phyloP scores from a whole-genome alignment of 306 rosid species.

The Benincasa hispida region DNA sequence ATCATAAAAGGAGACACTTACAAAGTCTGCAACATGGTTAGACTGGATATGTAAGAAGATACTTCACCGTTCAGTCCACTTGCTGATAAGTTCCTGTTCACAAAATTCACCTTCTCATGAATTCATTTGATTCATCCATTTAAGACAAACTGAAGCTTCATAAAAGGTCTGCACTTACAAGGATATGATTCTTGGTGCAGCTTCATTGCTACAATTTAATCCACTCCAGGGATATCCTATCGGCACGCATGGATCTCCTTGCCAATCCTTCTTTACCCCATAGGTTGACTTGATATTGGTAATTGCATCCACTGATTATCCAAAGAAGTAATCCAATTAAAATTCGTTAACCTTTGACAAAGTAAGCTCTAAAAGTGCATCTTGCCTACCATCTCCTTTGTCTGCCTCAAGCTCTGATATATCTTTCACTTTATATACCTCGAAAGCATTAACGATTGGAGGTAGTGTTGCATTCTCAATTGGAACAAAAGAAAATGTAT shows the following conservation, averaged over 20 bases:
- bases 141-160: slow-evolving; percentile 1
- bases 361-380: not conserved
- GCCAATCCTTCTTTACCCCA: slow-evolving; percentile 33
- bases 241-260: slow-evolving; percentile 53
- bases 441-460: slow-evolving; percentile 38
- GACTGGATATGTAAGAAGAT: slow-evolving; percentile 19
- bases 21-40: slow-evolving; percentile 28
- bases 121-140: not conserved
- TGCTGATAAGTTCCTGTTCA: slow-evolving; percentile 32
- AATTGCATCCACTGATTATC: slow-evolving; percentile 33
- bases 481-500: not conserved
- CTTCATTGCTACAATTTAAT: slow-evolving; percentile 25
- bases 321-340: not conserved
- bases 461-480: slow-evolving; percentile 22
- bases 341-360: not conserved
- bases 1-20: slow-evolving; percentile 15
- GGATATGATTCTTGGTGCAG: slow-evolving; percentile 28
- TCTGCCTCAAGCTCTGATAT: slow-evolving; percentile 4
- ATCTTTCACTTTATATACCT: slow-evolving; percentile 2
- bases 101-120: slow-evolving; percentile 5
- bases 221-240: slow-evolving; percentile 35
- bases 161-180: slow-evolving; percentile 25
- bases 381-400: slow-evolving; percentile 2
- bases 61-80: slow-evolving; percentile 33
- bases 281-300: slow-evolving; percentile 37